These are phyloP conservation scores for Xylaria venustula DNA, from an alignment of 495 filamentous ascomycete species.

Conservation along the genomic window DNA sequence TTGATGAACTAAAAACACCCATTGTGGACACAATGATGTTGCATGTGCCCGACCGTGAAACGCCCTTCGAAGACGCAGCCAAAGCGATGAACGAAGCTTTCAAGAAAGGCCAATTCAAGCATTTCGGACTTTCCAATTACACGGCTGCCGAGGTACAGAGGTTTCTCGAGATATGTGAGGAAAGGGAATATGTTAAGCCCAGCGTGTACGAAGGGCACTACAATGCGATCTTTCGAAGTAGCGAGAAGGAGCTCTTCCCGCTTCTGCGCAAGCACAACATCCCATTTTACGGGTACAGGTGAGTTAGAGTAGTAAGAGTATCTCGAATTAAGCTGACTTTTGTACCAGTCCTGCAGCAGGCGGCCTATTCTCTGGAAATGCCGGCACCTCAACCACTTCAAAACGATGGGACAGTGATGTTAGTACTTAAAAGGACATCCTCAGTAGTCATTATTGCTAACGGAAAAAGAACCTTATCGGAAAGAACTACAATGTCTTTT, in stretches of 20 bases:
- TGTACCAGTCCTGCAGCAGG: conserved; percentile 29
- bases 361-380: conserved; percentile 28
- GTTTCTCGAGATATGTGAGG: conserved; percentile 40
- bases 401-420: conserved; percentile 16
- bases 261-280: conserved; percentile 45
- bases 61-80: conserved; percentile 42
- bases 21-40: conserved; percentile 38
- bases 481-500: conserved; percentile 15
- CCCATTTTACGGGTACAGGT: conserved; percentile 44
- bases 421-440: not conserved
- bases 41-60: conserved; percentile 43
- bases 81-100: conserved; percentile 40
- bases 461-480: conserved; percentile 19
- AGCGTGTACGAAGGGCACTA: conserved; percentile 53
- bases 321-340: not conserved
- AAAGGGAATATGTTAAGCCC: conserved; percentile 42
- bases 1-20: conserved; percentile 21
- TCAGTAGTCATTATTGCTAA: not conserved
- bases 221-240: conserved; percentile 37
- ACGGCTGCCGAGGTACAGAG: conserved; percentile 43
- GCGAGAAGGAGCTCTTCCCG: conserved; percentile 46
- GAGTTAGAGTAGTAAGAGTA: not conserved
- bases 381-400: not conserved
- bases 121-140: conserved; percentile 50
- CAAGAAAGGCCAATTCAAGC: conserved; percentile 37